Base-by-base conservation (phyloP, 2,329 filamentous ascomycete genomes). In the Amauroascus niger region DNA sequence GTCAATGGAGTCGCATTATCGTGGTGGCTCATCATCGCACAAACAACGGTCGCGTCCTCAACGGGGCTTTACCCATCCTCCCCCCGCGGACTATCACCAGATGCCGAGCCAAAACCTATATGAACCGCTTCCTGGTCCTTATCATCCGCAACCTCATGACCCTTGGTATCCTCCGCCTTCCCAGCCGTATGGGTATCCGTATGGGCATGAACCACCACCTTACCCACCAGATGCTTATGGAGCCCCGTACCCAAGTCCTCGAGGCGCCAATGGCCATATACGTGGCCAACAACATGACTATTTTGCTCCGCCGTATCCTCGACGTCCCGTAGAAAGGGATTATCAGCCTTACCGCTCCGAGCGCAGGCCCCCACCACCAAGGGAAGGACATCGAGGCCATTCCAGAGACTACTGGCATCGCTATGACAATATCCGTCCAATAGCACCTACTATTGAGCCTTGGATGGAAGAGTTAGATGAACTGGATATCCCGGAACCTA, bases 111-210 rank as follows among this genome's bases (percentile, higher is more conserved):
- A 55, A 13, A 50, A 49, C 13, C 37, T 41, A 32, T 57, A 60
- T 55, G 60, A 55, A 18, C 59, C 59, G 13, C 60, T 59, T 44
- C 60, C 59, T 43, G 59, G 56, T 4, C 58, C 59, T 14, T 56
- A 58, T 20, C 55, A 60, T 22, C 55, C 58, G 5, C 53, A 55
- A 16, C 26, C 43, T 40, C 54, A 56, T 35, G 56, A 59, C 24
- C 58, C 58, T 52, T 64, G 62, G 61, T 59, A 59, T 22, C 58
- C 58, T 18, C 54, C 44, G 8, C 22, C 58, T 46, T 45, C 56
- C 40, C 56, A 61, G 5, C 59, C 52, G 13, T 56, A 60, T 33
- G 60, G 61, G 51, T 64, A 63, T 43, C 58, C 58, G 33, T 59
- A 61, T 55, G 58, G 55, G n/a, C 58, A 59, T 37, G 56, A 56